Conservation (phyloP, 2,329 filamentous ascomycete species). For the Pseudogymnoascus sp. region DNA sequence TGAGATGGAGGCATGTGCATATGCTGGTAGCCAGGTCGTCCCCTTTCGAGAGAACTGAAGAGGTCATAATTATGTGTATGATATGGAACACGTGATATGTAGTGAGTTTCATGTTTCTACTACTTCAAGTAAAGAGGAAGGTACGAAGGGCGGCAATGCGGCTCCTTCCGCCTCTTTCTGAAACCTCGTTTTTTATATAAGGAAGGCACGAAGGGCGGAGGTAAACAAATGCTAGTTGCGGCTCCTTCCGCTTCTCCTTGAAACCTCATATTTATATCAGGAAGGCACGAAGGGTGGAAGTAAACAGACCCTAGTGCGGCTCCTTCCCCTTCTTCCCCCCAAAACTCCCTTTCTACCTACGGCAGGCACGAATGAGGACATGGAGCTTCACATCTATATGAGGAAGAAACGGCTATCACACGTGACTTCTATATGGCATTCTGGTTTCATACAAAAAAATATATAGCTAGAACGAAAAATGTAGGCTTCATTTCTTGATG, state of each 20-base stretch:
- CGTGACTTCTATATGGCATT: background rate
- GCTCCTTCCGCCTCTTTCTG: background rate
- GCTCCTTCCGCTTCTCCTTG: background rate
- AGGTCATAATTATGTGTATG: background rate
- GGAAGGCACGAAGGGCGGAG: background rate
- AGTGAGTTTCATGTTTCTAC: background rate
- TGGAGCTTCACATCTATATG: background rate
- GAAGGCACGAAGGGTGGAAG: background rate
- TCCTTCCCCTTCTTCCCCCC: background rate
- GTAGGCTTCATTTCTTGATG: constrained; percentile 5
- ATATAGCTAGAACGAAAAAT: background rate
- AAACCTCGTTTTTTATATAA: background rate
- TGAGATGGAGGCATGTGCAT: background rate
- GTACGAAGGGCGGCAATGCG: background rate
- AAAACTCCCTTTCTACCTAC: background rate
- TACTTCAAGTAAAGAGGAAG: background rate
- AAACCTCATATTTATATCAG: background rate
- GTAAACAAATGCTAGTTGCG: background rate
- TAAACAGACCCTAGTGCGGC: background rate
- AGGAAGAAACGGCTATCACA: background rate
- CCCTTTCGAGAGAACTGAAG: background rate
- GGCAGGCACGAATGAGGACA: background rate
- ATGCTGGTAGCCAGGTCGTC: too few relatives aligned
- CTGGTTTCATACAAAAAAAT: background rate
- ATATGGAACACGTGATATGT: background rate